phyloP scores from a whole-genome alignment of 768 basidiomycete genomes.

The Calocera viscosa region DNA sequence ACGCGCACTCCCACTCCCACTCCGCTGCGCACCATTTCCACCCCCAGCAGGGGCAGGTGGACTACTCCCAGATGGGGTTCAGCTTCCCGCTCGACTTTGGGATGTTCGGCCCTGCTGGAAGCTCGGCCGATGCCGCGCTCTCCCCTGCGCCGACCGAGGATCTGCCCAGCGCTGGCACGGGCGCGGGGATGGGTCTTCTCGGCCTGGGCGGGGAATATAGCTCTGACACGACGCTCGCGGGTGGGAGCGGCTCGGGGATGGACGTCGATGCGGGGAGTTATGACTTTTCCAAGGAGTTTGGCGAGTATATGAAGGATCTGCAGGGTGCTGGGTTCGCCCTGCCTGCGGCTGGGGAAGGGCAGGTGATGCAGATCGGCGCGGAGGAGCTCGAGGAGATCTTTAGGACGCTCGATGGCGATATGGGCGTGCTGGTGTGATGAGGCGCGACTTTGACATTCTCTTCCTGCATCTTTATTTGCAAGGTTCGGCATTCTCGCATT shows the following conservation, averaged over 20 bases:
- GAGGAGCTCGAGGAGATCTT: slow-evolving; percentile 6
- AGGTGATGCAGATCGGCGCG: background rate
- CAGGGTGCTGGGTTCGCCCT: background rate
- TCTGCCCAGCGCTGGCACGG: background rate
- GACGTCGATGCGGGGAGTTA: background rate
- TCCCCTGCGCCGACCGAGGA: background rate
- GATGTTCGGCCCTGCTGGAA: background rate
- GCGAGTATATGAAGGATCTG: background rate
- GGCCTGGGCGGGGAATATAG: background rate
- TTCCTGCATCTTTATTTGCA: background rate
- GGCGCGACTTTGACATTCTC: background rate
- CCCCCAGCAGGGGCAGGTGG: background rate
- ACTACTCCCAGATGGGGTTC: background rate
- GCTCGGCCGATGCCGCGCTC: background rate
- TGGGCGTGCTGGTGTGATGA: background rate
- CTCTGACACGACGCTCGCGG: background rate
- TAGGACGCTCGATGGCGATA: slow-evolving; percentile 1
- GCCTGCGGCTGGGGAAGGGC: background rate
- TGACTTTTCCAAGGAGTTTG: background rate
- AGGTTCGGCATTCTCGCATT: background rate
- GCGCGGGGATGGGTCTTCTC: too few relatives aligned
- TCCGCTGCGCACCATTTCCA: background rate
- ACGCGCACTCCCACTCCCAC: background rate
- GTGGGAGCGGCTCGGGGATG: background rate
- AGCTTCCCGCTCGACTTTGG: slow-evolving; percentile 1